Base-by-base conservation (phyloP, 1,284 basidiomycete genomes). In the Ganoderma resinaceum region DNA sequence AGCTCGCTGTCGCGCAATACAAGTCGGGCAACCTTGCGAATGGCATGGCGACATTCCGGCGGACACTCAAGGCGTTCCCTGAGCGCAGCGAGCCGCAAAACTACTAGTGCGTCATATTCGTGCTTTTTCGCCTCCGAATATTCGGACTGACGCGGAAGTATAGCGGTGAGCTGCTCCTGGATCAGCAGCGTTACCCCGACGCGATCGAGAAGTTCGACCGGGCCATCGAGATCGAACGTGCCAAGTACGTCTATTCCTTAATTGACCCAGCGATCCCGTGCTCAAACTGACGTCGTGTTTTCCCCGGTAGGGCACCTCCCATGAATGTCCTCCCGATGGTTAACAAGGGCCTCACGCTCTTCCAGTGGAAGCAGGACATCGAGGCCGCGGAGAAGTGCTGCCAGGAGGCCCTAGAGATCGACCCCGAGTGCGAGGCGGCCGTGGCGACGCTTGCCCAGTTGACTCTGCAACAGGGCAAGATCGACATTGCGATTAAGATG, bases 1-100 rank as follows among this genome's bases (percentile, higher is more conserved):
- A 99, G 79, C 88, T 97, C 63, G 98, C 97, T 0, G 98, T 99
- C 29, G 97, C 97, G 31, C 94, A 95, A 80, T 99, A 99, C 89
- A 99, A 99, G 86, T 83, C 89, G 70, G 92, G 89, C 57, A 88
- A 95, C 73, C 78, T 94, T 20, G 90, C 88, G 20, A 91, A 91
- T 72, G 92, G 93, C 73, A 97, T 98, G 91, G 92, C 91, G 3
- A 93, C 93, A 2, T 99, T 99, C 90, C 86, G 95, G 73, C 82
- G 88, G 75, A 93, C 94, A 61, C 84, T 97, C 78, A 88, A 89
- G 74, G 83, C 87, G 46, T 97, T 97, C 90, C 94, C 95, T 2
- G 84, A 91, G 49, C 85, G 91, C 68, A 94, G 92, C 73, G 95
- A 97, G 80, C 93, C 95, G 3, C 89, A 91, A 73, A 97, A 97